These are phyloP conservation scores for Tuber umbilicatum DNA, from an alignment of 495 filamentous ascomycete genomes.

Conservation along the genomic window DNA sequence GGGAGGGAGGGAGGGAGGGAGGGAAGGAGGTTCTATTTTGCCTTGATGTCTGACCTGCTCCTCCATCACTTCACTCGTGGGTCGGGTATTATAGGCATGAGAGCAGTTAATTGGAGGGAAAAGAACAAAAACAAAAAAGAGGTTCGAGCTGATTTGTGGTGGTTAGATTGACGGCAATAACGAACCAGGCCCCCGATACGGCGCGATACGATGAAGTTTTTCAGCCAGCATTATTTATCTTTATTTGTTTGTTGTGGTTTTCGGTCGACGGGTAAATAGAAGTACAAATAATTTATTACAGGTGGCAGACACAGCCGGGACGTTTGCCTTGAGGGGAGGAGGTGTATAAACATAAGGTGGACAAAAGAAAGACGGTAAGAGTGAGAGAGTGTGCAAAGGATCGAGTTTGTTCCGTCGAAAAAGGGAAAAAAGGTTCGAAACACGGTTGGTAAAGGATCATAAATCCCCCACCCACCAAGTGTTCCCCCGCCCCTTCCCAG, in stretches of 20 bases:
- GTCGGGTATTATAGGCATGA: neutral
- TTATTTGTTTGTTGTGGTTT: neutral
- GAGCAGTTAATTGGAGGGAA: neutral
- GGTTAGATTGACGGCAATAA: neutral
- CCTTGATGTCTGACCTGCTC: neutral
- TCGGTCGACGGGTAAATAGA: neutral
- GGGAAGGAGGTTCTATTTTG: neutral
- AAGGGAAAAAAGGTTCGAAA: neutral
- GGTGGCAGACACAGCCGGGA: neutral
- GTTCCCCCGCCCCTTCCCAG: neutral
- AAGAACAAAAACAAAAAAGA: neutral
- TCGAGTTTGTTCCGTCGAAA: neutral
- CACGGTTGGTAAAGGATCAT: neutral
- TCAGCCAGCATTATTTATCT: neutral
- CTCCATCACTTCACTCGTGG: neutral
- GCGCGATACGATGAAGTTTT: neutral
- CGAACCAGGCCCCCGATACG: neutral
- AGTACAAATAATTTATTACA: constrained; percentile 4
- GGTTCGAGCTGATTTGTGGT: neutral
- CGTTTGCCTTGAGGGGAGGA: neutral
- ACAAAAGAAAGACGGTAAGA: neutral
- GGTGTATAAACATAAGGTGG: neutral
- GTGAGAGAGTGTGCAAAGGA: neutral
- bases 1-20: neutral
- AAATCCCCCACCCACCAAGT: neutral